Conservation (phyloP, 106 monocot genomes). For the Phalaenopsis aphrodite region DNA sequence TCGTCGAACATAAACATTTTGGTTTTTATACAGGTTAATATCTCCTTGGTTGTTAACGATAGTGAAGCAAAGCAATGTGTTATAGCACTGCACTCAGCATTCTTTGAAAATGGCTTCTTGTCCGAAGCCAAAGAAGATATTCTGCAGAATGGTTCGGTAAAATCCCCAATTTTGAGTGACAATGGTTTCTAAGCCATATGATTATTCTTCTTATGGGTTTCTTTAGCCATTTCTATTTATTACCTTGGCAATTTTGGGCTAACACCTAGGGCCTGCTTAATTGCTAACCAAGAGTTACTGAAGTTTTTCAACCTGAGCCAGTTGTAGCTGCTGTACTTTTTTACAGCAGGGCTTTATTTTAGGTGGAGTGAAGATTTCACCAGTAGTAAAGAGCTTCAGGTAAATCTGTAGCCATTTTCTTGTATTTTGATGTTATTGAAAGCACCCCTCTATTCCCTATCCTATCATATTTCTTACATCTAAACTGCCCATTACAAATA, state of each 20-base stretch:
- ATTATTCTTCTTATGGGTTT: not conserved
- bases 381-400: not conserved
- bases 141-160: not conserved
- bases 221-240: not conserved
- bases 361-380: not conserved
- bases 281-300: not conserved
- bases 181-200: not conserved
- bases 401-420: not conserved
- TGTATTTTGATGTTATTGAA: too few relatives aligned
- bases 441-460: not conserved
- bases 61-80: constrained; percentile 78
- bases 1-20: not conserved
- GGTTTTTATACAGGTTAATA: constrained; percentile 55
- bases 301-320: not conserved
- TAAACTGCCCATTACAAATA: too few relatives aligned
- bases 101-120: constrained; percentile 59
- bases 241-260: not conserved
- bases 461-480: not conserved
- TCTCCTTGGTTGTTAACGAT: constrained; percentile 86
- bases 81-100: constrained; percentile 63
- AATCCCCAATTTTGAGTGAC: not conserved
- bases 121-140: constrained; percentile 18
- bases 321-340: not conserved
- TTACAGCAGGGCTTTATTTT: not conserved
- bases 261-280: not conserved